These are phyloP conservation scores for Lactarius quietus DNA, from an alignment of 768 basidiomycete genomes.

Conservation along the genomic window DNA sequence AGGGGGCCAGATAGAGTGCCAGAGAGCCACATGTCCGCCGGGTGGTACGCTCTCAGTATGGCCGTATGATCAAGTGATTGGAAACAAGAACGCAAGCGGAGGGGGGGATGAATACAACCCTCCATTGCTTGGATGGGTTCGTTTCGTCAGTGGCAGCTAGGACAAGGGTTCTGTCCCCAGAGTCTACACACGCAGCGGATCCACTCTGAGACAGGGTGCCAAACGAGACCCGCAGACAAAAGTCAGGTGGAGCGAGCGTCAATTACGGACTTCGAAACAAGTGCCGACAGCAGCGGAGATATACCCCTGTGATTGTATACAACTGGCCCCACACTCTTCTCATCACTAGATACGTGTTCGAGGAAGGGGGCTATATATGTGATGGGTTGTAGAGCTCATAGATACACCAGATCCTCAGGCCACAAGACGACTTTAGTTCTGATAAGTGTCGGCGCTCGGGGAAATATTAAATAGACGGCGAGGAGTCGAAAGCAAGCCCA, in stretches of 20 bases:
- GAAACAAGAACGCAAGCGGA: background rate
- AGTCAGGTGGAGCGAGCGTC: background rate
- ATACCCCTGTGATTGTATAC: background rate
- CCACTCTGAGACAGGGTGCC: background rate
- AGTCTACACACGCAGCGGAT: background rate
- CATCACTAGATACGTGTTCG: background rate
- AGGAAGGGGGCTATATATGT: background rate
- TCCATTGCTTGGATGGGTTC: background rate
- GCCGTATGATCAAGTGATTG: background rate
- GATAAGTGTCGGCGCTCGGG: background rate
- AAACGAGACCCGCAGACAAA: background rate
- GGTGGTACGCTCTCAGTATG: too few species aligned
- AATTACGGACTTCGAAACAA: slow-evolving; percentile 5
- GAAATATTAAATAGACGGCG: background rate
- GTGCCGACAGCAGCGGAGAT: background rate
- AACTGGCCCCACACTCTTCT: background rate
- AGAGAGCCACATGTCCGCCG: background rate
- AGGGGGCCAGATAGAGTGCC: background rate
- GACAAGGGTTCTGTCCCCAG: background rate
- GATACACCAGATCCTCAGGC: background rate
- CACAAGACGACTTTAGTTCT: background rate
- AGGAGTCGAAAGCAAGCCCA: background rate
- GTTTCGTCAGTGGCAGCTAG: background rate
- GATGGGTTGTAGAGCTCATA: background rate
- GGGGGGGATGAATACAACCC: background rate